Percentiles rank a stretch among this genome's conserved stretches.
phyloP scores from a whole-genome alignment of 768 basidiomycete genomes.

The Boletus speciosus region DNA sequence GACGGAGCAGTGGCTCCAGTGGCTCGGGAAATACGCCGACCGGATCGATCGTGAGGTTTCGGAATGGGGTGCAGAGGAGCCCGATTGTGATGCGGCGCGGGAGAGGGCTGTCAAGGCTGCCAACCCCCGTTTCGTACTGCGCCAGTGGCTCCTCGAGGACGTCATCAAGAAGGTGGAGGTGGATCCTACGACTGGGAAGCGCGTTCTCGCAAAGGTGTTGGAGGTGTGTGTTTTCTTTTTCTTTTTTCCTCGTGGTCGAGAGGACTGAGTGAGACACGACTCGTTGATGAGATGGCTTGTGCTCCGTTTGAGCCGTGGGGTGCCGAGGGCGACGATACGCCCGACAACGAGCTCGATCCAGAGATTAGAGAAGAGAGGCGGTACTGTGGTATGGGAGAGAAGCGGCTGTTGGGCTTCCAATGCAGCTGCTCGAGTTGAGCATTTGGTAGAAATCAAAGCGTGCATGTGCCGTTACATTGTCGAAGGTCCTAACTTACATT shows the following conservation, averaged over 20 bases:
- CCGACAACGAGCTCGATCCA: slow-evolving; percentile 46
- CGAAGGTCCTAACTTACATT: too few relatives aligned
- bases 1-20: slow-evolving; percentile 50
- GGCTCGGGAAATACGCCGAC: slow-evolving; percentile 61
- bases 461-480: not conserved
- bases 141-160: slow-evolving; percentile 97
- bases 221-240: slow-evolving; percentile 45
- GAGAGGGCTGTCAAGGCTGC: slow-evolving; percentile 48
- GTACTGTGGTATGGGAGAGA: slow-evolving; percentile 75
- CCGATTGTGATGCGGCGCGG: slow-evolving; percentile 45
- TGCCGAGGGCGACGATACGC: slow-evolving; percentile 52
- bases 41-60: slow-evolving; percentile 53
- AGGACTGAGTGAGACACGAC: not conserved
- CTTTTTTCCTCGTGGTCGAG: not conserved
- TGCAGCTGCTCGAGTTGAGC: slow-evolving; percentile 86
- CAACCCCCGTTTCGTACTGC: slow-evolving; percentile 89
- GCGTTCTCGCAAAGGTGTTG: slow-evolving; percentile 75
- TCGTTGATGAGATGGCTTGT: slow-evolving; percentile 68
- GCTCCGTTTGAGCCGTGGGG: slow-evolving; percentile 88
- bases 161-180: slow-evolving; percentile 74
- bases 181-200: slow-evolving; percentile 60
- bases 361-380: slow-evolving; percentile 69
- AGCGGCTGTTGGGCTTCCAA: slow-evolving; percentile 80
- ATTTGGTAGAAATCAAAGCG: not conserved
- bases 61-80: slow-evolving; percentile 40